phyloP scores from a whole-genome alignment of 768 basidiomycete species.

The Dictyophora rubrovolvata region DNA sequence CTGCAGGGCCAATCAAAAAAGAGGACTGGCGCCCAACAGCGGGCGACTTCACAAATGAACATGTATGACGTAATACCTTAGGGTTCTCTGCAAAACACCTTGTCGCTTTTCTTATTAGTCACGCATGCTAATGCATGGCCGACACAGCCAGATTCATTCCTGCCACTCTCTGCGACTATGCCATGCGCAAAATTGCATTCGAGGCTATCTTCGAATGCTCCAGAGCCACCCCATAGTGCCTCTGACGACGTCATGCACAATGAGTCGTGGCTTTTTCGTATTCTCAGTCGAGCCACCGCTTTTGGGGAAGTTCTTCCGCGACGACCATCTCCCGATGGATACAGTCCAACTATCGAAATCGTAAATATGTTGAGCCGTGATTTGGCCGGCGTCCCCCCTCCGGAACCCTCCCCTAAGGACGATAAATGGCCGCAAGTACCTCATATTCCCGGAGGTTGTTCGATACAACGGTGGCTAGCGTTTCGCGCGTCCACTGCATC shows the following conservation, averaged over 20 bases:
- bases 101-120: no score
- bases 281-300: background rate
- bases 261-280: conserved; percentile 1
- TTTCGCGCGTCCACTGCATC: background rate
- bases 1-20: no score
- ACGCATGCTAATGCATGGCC: no score
- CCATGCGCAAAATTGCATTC: background rate
- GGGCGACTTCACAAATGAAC: no score
- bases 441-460: background rate
- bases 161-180: no score
- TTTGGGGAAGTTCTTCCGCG: background rate
- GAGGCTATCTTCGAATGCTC: background rate
- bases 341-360: background rate
- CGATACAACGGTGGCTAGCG: background rate
- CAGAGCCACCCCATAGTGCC: background rate
- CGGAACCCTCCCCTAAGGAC: background rate
- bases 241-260: background rate
- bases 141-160: no score
- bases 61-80: no score
- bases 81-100: no score
- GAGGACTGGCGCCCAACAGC: no score
- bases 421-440: background rate
- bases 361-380: conserved; percentile 6
- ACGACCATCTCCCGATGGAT: background rate
- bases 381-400: background rate